Conservation (phyloP, 139 green algal species). For the Chara braunii region DNA sequence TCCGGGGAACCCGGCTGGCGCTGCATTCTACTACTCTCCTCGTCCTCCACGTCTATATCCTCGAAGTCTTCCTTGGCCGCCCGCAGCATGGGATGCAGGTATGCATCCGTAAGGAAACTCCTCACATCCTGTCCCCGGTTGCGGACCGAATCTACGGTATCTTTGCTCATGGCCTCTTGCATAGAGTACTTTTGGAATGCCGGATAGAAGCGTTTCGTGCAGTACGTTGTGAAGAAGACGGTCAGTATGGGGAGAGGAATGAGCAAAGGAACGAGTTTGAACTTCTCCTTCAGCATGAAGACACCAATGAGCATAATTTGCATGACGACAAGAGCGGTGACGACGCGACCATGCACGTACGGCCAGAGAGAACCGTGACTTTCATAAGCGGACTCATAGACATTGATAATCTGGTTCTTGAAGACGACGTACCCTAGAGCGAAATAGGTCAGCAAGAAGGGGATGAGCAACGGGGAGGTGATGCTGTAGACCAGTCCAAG, state of each 20-base stretch:
- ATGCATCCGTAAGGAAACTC: slow-evolving; percentile 13
- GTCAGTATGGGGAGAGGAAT: slow-evolving; percentile 28
- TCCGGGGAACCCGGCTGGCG: too few relatives aligned
- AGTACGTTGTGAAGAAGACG: slow-evolving; percentile 23
- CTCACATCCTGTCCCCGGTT: not conserved
- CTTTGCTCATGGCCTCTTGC: slow-evolving; percentile 31
- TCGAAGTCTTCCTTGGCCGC: not conserved
- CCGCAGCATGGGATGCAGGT: slow-evolving; percentile 23
- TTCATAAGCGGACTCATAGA: slow-evolving; percentile 26
- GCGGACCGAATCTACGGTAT: slow-evolving; percentile 13
- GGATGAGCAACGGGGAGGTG: slow-evolving; percentile 15
- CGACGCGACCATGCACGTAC: slow-evolving; percentile 13
- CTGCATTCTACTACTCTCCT: too few relatives aligned
- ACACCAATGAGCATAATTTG: slow-evolving; percentile 25
- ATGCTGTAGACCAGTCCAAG: slow-evolving; percentile 30
- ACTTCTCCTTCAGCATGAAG: slow-evolving; percentile 22
- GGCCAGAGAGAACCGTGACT: slow-evolving; percentile 22
- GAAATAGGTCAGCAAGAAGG: slow-evolving; percentile 26
- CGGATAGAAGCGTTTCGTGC: slow-evolving; percentile 3
- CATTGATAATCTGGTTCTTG: slow-evolving; percentile 36
- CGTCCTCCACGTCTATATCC: too few relatives aligned
- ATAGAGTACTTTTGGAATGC: slow-evolving; percentile 5
- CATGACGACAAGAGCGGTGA: slow-evolving; percentile 20
- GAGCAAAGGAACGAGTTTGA: not conserved
- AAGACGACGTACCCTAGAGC: slow-evolving; percentile 23